phyloP scores from a whole-genome alignment of 306 rosid species.

The Ormosia semicastrata region DNA sequence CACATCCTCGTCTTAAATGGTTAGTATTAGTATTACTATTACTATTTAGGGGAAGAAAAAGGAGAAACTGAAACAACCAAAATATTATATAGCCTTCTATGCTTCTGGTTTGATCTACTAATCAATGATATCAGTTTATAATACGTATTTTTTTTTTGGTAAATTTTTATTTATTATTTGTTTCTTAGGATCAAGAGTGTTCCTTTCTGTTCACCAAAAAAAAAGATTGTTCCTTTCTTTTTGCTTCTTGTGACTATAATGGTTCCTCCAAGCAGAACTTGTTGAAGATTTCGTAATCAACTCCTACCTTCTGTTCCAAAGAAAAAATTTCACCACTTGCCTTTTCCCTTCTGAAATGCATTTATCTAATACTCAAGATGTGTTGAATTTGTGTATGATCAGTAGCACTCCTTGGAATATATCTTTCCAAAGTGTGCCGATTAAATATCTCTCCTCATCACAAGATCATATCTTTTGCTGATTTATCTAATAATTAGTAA shows the following conservation, averaged over 20 bases:
- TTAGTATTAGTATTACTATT: background rate
- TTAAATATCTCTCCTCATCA: background rate
- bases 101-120: background rate
- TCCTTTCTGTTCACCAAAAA: background rate
- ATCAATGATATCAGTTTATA: background rate
- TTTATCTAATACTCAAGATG: background rate
- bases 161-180: background rate
- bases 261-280: background rate
- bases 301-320: background rate
- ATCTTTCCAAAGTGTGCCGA: background rate
- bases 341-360: conserved; percentile 5
- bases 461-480: background rate
- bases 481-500: too few species aligned
- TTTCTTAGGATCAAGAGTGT: background rate
- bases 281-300: background rate
- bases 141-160: background rate
- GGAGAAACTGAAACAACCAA: background rate
- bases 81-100: background rate
- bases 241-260: conserved; percentile 5
- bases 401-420: background rate
- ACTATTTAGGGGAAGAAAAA: background rate
- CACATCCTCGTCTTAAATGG: conserved; percentile 32
- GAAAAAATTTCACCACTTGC: background rate
- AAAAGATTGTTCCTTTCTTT: background rate
- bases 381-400: background rate